Evolutionary conservation across 345 rosid genomes (phyloP).

Genomic region (Salix purpurea): DNA sequence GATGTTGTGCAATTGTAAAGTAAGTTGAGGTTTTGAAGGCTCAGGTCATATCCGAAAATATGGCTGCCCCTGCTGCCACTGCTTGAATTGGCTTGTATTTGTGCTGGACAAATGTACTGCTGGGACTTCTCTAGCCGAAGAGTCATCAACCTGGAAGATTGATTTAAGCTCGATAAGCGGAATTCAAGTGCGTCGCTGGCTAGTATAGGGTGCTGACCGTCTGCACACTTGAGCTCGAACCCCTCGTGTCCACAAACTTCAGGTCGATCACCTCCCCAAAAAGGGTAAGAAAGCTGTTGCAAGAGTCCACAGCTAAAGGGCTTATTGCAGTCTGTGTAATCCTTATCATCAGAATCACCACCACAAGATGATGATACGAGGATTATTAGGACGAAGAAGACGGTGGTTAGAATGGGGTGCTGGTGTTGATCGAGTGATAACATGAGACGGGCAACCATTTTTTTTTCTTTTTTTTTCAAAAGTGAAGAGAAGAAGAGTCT

Average conservation of each 20-base stretch:
- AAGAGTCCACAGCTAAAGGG: constrained; percentile 33
- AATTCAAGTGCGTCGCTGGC: neutral
- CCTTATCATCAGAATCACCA: neutral
- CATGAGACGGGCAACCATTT: neutral
- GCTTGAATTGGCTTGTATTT: neutral
- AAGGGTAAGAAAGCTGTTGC: constrained; percentile 36
- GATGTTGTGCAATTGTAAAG: constrained; percentile 18
- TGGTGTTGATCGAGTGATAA: neutral
- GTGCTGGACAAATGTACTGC: constrained; percentile 13
- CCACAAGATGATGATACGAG: constrained; percentile 20
- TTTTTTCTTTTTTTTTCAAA: neutral
- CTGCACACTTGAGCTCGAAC: constrained; percentile 34
- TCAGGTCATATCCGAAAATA: neutral
- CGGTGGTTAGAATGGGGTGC: neutral
- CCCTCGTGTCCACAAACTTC: constrained; percentile 28
- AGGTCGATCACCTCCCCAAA: constrained; percentile 37
- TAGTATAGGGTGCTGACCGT: neutral
- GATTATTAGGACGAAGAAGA: constrained; percentile 21
- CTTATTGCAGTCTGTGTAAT: constrained; percentile 22
- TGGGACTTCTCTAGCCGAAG: constrained; percentile 18
- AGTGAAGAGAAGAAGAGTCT: neutral
- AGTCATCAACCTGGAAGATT: neutral
- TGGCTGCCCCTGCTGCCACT: neutral
- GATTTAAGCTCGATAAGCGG: neutral
- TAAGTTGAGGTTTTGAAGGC: constrained; percentile 19